Evolutionary conservation across 2,329 filamentous ascomycete species (phyloP).

Genomic region (Ceratocystis smalleyi): DNA sequence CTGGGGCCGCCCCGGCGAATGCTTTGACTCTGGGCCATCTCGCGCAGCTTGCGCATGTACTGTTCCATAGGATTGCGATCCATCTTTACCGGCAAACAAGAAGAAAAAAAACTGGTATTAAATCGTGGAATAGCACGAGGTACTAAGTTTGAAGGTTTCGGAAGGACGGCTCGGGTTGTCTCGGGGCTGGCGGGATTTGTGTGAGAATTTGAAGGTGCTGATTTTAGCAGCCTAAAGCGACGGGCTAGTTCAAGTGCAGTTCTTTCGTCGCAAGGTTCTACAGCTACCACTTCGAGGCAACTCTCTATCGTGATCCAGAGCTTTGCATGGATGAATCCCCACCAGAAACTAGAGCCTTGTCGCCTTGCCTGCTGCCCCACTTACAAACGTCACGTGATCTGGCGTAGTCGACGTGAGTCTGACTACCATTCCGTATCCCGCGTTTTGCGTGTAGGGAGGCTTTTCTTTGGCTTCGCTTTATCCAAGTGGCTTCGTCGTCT

Average conservation of each 20-base stretch:
- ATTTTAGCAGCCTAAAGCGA: neutral
- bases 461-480: neutral
- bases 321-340: neutral
- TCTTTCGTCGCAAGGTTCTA: conserved; percentile 8
- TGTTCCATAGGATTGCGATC: conserved; percentile 31
- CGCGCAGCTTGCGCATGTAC: conserved; percentile 35
- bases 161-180: neutral
- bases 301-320: neutral
- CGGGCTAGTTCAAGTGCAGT: neutral
- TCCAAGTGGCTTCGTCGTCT: neutral
- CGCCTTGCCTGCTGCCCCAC: neutral
- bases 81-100: conserved; percentile 6
- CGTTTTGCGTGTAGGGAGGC: conserved; percentile 1
- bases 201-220: too few relatives aligned
- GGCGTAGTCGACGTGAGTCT: conserved; percentile 6
- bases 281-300: neutral
- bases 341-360: neutral
- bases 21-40: conserved; percentile 30
- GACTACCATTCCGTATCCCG: neutral
- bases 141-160: neutral
- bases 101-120: neutral
- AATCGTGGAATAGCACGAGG: neutral
- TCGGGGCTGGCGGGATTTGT: neutral
- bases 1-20: conserved; percentile 30
- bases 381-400: conserved; percentile 2